A percentile compares a stretch with the other conserved stretches of the same genome.
Evolutionary conservation across 805 yeast species (phyloP).

Genomic region (Nakazawaea ernobii): DNA sequence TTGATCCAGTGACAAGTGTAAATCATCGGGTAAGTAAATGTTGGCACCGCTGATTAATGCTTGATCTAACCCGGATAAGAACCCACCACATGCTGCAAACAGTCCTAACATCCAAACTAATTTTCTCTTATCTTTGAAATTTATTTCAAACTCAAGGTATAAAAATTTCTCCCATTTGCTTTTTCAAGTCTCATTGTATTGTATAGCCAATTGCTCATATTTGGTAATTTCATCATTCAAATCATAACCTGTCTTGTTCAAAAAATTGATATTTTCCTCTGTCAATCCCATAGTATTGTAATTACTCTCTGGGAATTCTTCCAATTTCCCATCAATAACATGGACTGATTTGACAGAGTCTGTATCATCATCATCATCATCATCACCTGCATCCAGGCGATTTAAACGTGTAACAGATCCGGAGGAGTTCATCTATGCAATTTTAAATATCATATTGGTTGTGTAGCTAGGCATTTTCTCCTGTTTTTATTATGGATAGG

Average conservation of each 20-base stretch:
- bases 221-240: constrained; percentile 30
- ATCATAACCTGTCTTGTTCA: constrained; percentile 20
- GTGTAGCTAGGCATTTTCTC: too few relatives aligned
- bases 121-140: constrained; percentile 38
- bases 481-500: too few relatives aligned
- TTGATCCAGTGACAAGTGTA: constrained; percentile 35
- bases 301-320: neutral
- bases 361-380: too few relatives aligned
- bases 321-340: too few relatives aligned
- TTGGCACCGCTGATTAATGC: constrained; percentile 64
- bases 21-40: constrained; percentile 39
- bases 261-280: constrained; percentile 3
- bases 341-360: too few relatives aligned
- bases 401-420: too few relatives aligned
- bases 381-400: too few relatives aligned
- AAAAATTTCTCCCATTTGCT: constrained; percentile 32
- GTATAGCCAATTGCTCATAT: constrained; percentile 26
- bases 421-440: too few relatives aligned
- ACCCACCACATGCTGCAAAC: constrained; percentile 60
- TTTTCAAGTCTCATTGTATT: constrained; percentile 22
- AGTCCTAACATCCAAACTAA: constrained; percentile 45
- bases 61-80: constrained; percentile 64
- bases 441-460: too few relatives aligned
- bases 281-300: constrained; percentile 1
- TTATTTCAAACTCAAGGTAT: constrained; percentile 29